phyloP scores from a whole-genome alignment of 495 filamentous ascomycete genomes.

The Talaromyces thailandensis region DNA sequence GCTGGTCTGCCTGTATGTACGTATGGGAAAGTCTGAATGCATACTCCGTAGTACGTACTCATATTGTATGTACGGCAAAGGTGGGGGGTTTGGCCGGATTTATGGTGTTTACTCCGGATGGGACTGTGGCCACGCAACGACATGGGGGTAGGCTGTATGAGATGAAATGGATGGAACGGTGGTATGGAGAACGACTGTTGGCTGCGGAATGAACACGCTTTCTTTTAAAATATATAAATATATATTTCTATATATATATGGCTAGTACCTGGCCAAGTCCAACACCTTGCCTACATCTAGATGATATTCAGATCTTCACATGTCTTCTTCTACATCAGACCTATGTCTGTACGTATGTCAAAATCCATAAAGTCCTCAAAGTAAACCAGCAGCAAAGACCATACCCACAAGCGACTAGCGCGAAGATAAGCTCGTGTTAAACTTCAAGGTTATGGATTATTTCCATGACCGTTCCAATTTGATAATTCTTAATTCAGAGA shows the following conservation, averaged over 20 bases:
- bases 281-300: too few species aligned
- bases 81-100: not conserved
- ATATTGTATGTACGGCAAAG: not conserved
- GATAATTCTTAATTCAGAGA: not conserved
- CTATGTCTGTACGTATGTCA: not conserved
- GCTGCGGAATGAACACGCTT: too few species aligned
- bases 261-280: too few species aligned
- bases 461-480: conserved; percentile 5
- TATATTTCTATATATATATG: too few species aligned
- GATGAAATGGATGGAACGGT: not conserved
- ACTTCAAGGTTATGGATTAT: not conserved
- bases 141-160: not conserved
- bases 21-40: not conserved
- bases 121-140: not conserved
- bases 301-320: too few species aligned
- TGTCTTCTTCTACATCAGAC: not conserved
- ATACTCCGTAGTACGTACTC: not conserved
- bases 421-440: not conserved
- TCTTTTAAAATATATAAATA: too few species aligned
- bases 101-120: not conserved
- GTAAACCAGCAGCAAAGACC: not conserved
- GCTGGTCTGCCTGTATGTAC: not conserved
- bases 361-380: not conserved
- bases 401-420: not conserved
- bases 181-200: not conserved